These are phyloP conservation scores for Pseudozyma hubeiensis DNA, from an alignment of 1,284 basidiomycete genomes.

Conservation along the genomic window DNA sequence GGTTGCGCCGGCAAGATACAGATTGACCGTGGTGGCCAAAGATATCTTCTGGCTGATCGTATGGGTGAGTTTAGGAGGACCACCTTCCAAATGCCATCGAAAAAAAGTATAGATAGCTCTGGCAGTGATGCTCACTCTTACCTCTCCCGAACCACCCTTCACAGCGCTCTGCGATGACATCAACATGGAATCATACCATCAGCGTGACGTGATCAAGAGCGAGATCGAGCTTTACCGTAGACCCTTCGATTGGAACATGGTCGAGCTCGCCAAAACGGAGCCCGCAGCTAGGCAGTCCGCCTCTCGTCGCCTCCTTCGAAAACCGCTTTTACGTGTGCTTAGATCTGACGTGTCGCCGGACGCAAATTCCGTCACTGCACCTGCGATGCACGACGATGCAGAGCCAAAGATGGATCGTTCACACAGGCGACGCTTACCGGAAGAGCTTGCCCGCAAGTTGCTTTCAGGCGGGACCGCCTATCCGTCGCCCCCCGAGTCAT, in stretches of 20 bases:
- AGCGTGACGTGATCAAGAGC: constrained; percentile 23
- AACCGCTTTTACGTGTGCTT: constrained; percentile 6
- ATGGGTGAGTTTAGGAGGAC: constrained; percentile 6
- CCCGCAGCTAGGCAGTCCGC: neutral
- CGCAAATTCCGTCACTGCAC: constrained; percentile 6
- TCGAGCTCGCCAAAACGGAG: neutral
- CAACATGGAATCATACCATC: constrained; percentile 34
- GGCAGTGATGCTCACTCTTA: neutral
- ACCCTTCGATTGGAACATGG: constrained; percentile 17
- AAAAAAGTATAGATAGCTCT: neutral
- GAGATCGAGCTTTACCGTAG: constrained; percentile 25
- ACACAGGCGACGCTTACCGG: constrained; percentile 9
- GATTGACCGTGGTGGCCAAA: constrained; percentile 16
- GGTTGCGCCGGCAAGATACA: constrained; percentile 28
- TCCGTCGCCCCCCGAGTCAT: constrained; percentile 2
- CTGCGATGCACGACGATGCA: neutral
- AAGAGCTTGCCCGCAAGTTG: constrained; percentile 24
- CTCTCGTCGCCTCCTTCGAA: neutral
- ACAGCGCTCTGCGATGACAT: constrained; percentile 16
- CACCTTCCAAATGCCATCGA: too few species aligned
- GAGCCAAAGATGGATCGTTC: neutral
- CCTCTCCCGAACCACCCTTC: neutral
- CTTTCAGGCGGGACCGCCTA: constrained; percentile 6
- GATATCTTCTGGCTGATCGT: constrained; percentile 9
- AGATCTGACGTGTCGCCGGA: constrained; percentile 12